Evolutionary conservation across 192 early-diverging fungal species (phyloP).

Genomic region (Entomortierella lignicola): DNA sequence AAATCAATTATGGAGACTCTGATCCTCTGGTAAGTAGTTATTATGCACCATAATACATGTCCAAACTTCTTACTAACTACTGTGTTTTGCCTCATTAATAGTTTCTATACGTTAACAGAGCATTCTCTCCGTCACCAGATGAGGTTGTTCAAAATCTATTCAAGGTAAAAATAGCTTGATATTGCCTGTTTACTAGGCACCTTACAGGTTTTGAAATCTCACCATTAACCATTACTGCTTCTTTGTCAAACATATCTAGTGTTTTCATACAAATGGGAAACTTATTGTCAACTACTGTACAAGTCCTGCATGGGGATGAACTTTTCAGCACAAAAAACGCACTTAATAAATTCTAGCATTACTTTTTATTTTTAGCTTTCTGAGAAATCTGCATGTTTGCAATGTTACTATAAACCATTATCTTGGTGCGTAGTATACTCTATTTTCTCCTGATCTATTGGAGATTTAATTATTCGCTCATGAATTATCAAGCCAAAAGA

Average conservation of each 20-base stretch:
- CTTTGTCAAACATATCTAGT: constrained; percentile 54
- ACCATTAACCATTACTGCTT: not conserved
- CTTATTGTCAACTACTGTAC: constrained; percentile 94
- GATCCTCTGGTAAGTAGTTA: constrained; percentile 78
- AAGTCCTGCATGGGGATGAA: constrained; percentile 89
- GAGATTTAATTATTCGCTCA: no score
- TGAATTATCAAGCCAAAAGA: no score
- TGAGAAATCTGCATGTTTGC: no score
- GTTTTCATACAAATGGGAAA: constrained; percentile 84
- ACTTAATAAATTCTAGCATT: not conserved
- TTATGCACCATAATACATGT: no score
- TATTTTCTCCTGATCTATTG: no score
- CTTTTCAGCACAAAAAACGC: not conserved
- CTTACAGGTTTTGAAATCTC: no score
- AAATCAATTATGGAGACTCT: constrained; percentile 78
- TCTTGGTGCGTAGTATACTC: no score
- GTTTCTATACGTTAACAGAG: constrained; percentile 94
- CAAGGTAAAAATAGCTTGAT: constrained; percentile 64
- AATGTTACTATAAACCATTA: no score
- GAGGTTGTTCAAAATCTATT: constrained; percentile 85
- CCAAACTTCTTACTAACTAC: no score
- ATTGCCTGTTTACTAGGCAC: no score
- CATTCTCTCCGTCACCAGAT: constrained; percentile 95
- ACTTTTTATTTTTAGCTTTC: no score
- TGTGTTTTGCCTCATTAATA: constrained; percentile 35